Conservation (phyloP, 805 yeast species). For the Hagleromyces aurorensis region DNA sequence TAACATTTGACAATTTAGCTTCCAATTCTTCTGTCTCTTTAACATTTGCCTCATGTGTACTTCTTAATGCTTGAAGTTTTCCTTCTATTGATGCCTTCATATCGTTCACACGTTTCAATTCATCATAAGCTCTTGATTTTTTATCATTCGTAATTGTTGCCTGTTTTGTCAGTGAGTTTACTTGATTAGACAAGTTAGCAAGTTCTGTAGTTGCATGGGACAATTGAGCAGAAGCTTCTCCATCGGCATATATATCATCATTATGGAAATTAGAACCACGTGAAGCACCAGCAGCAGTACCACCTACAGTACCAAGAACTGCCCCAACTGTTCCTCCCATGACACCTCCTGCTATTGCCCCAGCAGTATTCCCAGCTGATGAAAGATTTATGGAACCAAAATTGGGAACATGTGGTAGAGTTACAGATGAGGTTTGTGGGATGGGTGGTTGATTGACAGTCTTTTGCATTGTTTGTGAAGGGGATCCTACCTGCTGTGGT, state of each 20-base stretch:
- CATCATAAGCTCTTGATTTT: slow-evolving; percentile 67
- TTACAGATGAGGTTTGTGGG: slow-evolving; percentile 36
- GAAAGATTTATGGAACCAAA: slow-evolving; percentile 16
- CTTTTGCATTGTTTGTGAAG: slow-evolving; percentile 30
- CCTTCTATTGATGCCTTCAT: slow-evolving; percentile 64
- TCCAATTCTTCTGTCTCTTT: slow-evolving; percentile 70
- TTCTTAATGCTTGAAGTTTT: slow-evolving; percentile 59
- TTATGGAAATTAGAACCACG: slow-evolving; percentile 24
- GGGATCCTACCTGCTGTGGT: slow-evolving; percentile 7
- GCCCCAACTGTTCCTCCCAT: slow-evolving; percentile 11
- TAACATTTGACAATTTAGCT: slow-evolving; percentile 47
- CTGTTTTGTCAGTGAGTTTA: slow-evolving; percentile 68
- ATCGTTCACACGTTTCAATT: slow-evolving; percentile 57
- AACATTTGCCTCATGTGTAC: slow-evolving; percentile 71
- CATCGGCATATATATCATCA: slow-evolving; percentile 49
- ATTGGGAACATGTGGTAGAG: slow-evolving; percentile 29
- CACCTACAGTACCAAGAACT: neutral
- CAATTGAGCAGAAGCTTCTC: slow-evolving; percentile 55
- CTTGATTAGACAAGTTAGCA: slow-evolving; percentile 81
- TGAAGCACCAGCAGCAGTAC: slow-evolving; percentile 16
- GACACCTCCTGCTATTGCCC: slow-evolving; percentile 14
- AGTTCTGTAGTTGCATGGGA: slow-evolving; percentile 77
- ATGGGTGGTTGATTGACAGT: slow-evolving; percentile 45
- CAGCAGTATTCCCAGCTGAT: slow-evolving; percentile 10
- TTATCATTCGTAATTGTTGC: slow-evolving; percentile 63